Percentiles rank a stretch among this genome's conserved stretches.
Conservation (phyloP, 305 asterid genomes). For the Solanum chacoense region DNA sequence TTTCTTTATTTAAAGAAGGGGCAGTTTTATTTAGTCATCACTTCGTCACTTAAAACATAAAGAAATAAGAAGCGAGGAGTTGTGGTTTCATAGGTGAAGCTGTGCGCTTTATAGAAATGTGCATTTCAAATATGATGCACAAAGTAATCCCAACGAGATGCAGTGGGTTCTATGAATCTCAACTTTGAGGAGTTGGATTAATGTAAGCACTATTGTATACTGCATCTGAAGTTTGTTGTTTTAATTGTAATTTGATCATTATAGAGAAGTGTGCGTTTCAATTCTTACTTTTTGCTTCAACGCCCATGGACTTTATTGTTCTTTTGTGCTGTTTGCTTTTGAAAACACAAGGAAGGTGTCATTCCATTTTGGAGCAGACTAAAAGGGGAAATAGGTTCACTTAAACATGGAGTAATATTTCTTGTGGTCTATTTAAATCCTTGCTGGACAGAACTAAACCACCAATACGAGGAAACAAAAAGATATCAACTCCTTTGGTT, state of each 20-base stretch:
- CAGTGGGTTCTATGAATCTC: neutral
- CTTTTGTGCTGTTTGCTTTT: neutral
- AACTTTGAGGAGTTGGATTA: neutral
- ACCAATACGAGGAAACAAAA: neutral
- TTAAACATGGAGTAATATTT: neutral
- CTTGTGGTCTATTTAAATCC: neutral
- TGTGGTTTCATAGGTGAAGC: neutral
- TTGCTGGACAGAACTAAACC: neutral
- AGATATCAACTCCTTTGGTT: constrained; percentile 1
- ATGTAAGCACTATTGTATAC: neutral
- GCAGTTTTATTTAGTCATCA: neutral
- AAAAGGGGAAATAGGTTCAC: neutral
- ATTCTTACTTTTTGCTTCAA: neutral
- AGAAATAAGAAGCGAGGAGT: neutral
- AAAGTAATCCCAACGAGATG: neutral
- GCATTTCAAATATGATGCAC: neutral
- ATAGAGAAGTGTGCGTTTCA: neutral
- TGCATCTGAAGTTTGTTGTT: neutral
- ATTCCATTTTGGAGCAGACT: neutral
- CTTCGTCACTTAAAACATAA: neutral
- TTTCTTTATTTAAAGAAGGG: neutral
- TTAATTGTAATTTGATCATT: neutral
- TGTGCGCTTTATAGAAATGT: neutral
- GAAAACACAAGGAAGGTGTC: neutral
- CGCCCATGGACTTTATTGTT: neutral